A percentile compares a stretch with the other conserved stretches of the same genome.
phyloP scores from a whole-genome alignment of 805 yeast species.

The Saccharomycopsis fibuligera region DNA sequence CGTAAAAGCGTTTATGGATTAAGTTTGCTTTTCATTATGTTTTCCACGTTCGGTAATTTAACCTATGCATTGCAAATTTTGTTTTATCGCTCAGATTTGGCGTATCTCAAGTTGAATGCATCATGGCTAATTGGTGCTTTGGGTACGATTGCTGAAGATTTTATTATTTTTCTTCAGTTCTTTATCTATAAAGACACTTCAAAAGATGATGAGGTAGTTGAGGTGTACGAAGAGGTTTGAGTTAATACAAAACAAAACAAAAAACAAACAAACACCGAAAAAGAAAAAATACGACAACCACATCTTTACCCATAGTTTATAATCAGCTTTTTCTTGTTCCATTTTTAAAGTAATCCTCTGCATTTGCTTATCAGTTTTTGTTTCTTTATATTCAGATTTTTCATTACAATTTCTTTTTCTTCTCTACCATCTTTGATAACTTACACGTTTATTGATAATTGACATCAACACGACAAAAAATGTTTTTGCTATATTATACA shows the following conservation, averaged over 20 bases:
- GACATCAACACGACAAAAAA: too few species aligned
- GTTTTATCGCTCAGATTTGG: conserved; percentile 53
- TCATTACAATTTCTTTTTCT: background rate
- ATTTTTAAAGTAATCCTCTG: too few species aligned
- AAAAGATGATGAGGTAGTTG: conserved; percentile 19
- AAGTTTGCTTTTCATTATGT: conserved; percentile 70
- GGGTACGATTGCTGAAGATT: conserved; percentile 71
- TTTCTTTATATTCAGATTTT: background rate
- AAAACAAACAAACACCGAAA: background rate
- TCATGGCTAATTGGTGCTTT: conserved; percentile 77
- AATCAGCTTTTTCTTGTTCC: too few species aligned
- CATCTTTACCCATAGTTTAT: too few species aligned
- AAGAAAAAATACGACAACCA: background rate
- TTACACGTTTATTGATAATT: too few species aligned
- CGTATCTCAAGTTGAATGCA: conserved; percentile 54
- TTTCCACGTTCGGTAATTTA: conserved; percentile 68
- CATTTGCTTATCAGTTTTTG: too few species aligned
- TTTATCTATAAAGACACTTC: conserved; percentile 44
- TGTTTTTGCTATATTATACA: too few species aligned
- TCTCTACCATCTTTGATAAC: background rate
- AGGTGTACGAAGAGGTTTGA: conserved; percentile 11
- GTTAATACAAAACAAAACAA: background rate
- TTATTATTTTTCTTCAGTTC: conserved; percentile 60
- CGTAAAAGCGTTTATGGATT: conserved; percentile 82
- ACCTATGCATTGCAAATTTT: conserved; percentile 72